These are phyloP conservation scores for Debaryomyces fabryi DNA, from an alignment of 1,139 yeast species.

Conservation along the genomic window DNA sequence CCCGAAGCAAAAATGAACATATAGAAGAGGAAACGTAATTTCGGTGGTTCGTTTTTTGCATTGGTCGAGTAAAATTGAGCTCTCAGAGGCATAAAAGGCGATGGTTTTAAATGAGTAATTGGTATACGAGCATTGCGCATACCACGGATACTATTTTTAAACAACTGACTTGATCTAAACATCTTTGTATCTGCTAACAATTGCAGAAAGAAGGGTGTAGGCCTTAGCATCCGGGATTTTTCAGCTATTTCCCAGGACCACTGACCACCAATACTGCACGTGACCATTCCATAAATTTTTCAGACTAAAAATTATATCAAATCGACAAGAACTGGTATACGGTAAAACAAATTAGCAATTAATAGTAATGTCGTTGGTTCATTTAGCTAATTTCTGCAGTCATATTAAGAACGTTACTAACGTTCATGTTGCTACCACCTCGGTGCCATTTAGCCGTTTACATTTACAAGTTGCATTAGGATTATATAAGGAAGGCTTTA, in stretches of 20 bases:
- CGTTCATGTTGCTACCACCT: constrained; percentile 72
- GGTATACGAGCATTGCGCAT: neutral
- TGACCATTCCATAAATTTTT: constrained; percentile 3
- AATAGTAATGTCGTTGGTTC: constrained; percentile 73
- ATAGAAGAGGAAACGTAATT: constrained; percentile 51
- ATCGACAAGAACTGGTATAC: neutral
- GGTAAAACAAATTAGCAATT: neutral
- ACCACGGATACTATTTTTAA: neutral
- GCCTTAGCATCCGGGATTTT: neutral
- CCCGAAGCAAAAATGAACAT: constrained; percentile 56
- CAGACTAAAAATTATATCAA: constrained; percentile 1
- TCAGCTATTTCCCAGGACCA: constrained; percentile 1
- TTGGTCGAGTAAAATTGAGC: constrained; percentile 3
- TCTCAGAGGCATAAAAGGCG: neutral
- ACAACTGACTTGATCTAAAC: constrained; percentile 1
- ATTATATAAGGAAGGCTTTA: constrained; percentile 87
- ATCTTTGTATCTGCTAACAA: neutral
- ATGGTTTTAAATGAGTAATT: neutral
- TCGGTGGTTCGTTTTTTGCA: constrained; percentile 33
- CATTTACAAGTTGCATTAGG: constrained; percentile 85
- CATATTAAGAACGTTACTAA: constrained; percentile 88
- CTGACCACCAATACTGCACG: neutral
- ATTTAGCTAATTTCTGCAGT: constrained; percentile 81
- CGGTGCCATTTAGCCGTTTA: constrained; percentile 81
- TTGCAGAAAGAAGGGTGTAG: neutral